A percentile compares a stretch with the other conserved stretches of the same genome.
Conservation (phyloP, 176 grass and related monocot species). For the Triticum timopheevii region DNA sequence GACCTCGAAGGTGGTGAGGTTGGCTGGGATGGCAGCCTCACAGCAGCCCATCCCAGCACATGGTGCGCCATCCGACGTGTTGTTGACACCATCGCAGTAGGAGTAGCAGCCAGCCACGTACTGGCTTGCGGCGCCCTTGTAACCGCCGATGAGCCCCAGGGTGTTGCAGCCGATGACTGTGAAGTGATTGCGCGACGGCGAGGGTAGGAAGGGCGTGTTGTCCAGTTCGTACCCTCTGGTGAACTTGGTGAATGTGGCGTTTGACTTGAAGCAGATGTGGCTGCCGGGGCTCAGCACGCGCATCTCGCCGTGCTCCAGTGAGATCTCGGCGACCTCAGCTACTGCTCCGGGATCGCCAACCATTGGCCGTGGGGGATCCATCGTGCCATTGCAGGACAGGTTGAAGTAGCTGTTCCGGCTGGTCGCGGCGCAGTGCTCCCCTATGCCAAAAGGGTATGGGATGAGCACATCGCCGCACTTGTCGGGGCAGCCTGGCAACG, state of each 20-base stretch:
- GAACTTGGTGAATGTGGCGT: neutral
- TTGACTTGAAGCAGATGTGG: neutral
- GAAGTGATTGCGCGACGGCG: neutral
- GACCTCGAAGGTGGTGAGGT: neutral
- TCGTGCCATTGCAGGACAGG: neutral
- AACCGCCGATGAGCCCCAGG: neutral
- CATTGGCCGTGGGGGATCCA: neutral
- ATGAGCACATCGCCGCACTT: constrained; percentile 15
- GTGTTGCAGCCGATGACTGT: constrained; percentile 8
- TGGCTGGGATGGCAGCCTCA: neutral
- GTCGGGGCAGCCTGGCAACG: constrained; percentile 14
- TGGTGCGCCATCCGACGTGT: neutral
- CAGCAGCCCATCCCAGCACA: constrained; percentile 15
- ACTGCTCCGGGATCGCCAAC: neutral
- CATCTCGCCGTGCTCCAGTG: constrained; percentile 1
- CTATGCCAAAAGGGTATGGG: constrained; percentile 17
- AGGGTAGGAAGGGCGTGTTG: neutral
- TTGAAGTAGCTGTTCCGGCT: neutral
- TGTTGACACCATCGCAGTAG: neutral
- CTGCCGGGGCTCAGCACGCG: neutral
- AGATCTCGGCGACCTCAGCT: neutral
- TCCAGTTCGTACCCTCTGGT: neutral
- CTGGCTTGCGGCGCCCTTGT: neutral
- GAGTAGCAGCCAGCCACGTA: constrained; percentile 1
- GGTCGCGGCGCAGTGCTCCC: neutral